Conservation (phyloP, 1,284 basidiomycete species). For the Veloboletus limbatus region DNA sequence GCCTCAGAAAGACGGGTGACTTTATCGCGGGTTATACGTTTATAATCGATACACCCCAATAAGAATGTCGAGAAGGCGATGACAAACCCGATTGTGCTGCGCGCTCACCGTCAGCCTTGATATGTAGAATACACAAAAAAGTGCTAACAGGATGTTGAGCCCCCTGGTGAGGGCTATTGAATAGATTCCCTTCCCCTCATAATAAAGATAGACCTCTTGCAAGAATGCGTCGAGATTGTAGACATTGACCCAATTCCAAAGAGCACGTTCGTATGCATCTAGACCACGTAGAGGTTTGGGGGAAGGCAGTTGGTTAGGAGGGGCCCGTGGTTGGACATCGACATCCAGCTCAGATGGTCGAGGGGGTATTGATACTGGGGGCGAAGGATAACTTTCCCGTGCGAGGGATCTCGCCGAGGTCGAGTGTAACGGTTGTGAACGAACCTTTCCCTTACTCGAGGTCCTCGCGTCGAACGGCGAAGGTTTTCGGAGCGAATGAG, state of each 20-base stretch:
- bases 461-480: slow-evolving; percentile 26
- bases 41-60: slow-evolving; percentile 92
- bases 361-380: slow-evolving; percentile 53
- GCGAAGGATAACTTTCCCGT: slow-evolving; percentile 38
- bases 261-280: slow-evolving; percentile 82
- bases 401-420: slow-evolving; percentile 43
- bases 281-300: slow-evolving; percentile 63
- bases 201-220: slow-evolving; percentile 94
- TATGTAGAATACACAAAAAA: slow-evolving; percentile 17
- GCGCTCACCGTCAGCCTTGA: slow-evolving; percentile 25
- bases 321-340: slow-evolving; percentile 29
- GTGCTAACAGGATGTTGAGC: slow-evolving; percentile 86
- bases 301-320: slow-evolving; percentile 31
- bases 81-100: slow-evolving; percentile 94
- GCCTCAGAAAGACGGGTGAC: slow-evolving; percentile 73
- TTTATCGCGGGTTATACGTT: slow-evolving; percentile 62
- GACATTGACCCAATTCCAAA: slow-evolving; percentile 99
- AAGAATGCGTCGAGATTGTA: slow-evolving; percentile 94
- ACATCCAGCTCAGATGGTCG: slow-evolving; percentile 61
- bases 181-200: slow-evolving; percentile 93
- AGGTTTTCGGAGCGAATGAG: slow-evolving; percentile 33
- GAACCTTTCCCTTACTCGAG: slow-evolving; percentile 39
- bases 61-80: slow-evolving; percentile 97
- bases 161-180: slow-evolving; percentile 88
- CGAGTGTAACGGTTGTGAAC: slow-evolving; percentile 47